Evolutionary conservation across 768 basidiomycete genomes (phyloP).

Genomic region (Mycena albidolilacea): DNA sequence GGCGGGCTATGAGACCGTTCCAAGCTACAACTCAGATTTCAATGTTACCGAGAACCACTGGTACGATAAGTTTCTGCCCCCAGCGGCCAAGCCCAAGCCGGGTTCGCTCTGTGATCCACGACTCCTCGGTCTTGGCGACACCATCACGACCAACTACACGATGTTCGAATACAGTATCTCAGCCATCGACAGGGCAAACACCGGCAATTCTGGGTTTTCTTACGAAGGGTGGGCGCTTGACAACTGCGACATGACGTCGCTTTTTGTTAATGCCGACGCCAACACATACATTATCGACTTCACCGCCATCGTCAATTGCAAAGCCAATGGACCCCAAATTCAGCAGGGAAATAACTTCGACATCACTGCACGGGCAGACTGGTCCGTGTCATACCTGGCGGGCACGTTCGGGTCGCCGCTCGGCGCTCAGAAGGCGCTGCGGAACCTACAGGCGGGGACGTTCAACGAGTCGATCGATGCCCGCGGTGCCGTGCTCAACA

Average conservation of each 20-base stretch:
- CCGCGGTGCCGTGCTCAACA: background rate
- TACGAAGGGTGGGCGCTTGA: conserved; percentile 45
- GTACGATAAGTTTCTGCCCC: conserved; percentile 45
- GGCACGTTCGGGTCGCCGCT: conserved; percentile 41
- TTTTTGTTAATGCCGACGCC: conserved; percentile 40
- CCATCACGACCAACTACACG: conserved; percentile 46
- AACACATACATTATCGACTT: conserved; percentile 21
- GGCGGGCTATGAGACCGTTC: conserved; percentile 47
- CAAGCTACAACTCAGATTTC: conserved; percentile 44
- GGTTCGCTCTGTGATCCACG: conserved; percentile 47
- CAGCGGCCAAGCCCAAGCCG: conserved; percentile 32
- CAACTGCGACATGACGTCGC: conserved; percentile 44
- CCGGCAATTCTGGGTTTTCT: conserved; percentile 41
- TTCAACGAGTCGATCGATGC: background rate
- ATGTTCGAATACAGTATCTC: conserved; percentile 46
- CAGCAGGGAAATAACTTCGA: conserved; percentile 19
- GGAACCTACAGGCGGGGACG: background rate
- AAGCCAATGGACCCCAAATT: conserved; percentile 16
- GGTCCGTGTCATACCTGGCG: conserved; percentile 35
- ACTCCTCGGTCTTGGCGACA: conserved; percentile 46
- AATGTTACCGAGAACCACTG: conserved; percentile 44
- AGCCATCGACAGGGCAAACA: conserved; percentile 42
- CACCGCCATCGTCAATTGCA: conserved; percentile 40
- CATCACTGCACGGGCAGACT: conserved; percentile 40
- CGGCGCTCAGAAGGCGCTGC: conserved; percentile 35